Evolutionary conservation across 1,284 basidiomycete species (phyloP), one percentile per base, ranked within the genome.

Genomic region (Cutaneotrichosporon spelunceum): DNA sequence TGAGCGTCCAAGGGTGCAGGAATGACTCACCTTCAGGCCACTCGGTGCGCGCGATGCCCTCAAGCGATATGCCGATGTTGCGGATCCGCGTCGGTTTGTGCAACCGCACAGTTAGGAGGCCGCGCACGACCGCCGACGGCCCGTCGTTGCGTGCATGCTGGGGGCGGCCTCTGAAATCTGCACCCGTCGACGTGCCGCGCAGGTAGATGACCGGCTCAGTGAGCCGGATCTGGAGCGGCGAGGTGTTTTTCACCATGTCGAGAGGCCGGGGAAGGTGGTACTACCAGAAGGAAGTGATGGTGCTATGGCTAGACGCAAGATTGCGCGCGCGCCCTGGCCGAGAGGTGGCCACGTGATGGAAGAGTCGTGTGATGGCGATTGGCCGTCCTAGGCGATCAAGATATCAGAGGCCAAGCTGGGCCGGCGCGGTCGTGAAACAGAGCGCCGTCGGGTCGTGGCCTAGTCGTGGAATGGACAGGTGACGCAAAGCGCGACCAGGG

Each of bases 181-280:
- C 61, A 14, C 78, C 76, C 1, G 77, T 78, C 14, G 77, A 76
- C 14, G 73, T 69, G 30, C 81, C 81, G 59, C 87, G 84, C 34
- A 94, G 84, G 74, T 91, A 90, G 67, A 93, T 86, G 64, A 90
- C 88, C 8, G 89, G 86, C 77, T 93, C 91, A 0, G 89, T 88
- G 65, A 94, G 84, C 29, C 86, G 84, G 64, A 94, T 88, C 55
- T 78, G 81, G 16, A 87, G 77, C 5, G 82, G 80, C 55, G 87
- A 87, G 76, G 91, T 91, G 52, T 36, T 89, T 75, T 94, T 93
- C 81, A 88, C 90, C 57, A 81, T 95, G 10, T 90, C 93, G 73
- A 90, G 91, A 1, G 19, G 11, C 50, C 33, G 42, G 16, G 21
- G 10, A 19, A 19, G 50, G n/a, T 53, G 52, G 2, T 49, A 23